Evolutionary conservation across 495 filamentous ascomycete genomes (phyloP).

Genomic region (Evansstolkia leycettana): DNA sequence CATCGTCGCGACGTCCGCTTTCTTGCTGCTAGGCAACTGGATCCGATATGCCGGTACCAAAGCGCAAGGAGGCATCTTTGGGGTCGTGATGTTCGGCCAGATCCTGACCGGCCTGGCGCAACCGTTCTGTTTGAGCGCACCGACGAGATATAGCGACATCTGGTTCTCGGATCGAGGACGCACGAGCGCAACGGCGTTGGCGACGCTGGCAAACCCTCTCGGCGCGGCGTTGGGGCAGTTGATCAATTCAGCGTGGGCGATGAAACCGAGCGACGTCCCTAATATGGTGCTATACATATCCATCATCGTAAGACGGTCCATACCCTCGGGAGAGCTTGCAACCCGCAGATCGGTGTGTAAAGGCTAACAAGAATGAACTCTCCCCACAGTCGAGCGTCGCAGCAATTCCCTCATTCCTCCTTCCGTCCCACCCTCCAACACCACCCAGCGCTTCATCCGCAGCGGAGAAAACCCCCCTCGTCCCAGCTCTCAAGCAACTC

Average conservation of each 20-base stretch:
- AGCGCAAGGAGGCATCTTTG: conserved; percentile 48
- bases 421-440: conserved; percentile 69
- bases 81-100: conserved; percentile 87
- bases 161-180: conserved; percentile 86
- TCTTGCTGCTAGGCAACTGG: conserved; percentile 81
- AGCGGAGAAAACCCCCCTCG: conserved; percentile 36
- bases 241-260: conserved; percentile 65
- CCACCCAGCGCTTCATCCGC: conserved; percentile 45
- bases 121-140: conserved; percentile 82
- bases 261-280: conserved; percentile 48
- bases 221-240: conserved; percentile 83
- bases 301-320: conserved; percentile 52
- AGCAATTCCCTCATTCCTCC: conserved; percentile 70
- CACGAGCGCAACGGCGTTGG: conserved; percentile 77
- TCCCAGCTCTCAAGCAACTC: conserved; percentile 32
- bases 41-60: conserved; percentile 76
- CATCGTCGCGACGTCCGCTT: conserved; percentile 57
- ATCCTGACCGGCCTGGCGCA: conserved; percentile 82
- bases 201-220: conserved; percentile 75
- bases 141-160: conserved; percentile 81
- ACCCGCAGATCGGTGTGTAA: no score
- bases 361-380: no score
- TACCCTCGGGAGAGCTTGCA: no score
- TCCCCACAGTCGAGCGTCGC: conserved; percentile 59
- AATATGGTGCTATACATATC: conserved; percentile 78